These are phyloP conservation scores for Globisporangium barbulae DNA, from an alignment of 352 stramenopile genomes.

Conservation along the genomic window DNA sequence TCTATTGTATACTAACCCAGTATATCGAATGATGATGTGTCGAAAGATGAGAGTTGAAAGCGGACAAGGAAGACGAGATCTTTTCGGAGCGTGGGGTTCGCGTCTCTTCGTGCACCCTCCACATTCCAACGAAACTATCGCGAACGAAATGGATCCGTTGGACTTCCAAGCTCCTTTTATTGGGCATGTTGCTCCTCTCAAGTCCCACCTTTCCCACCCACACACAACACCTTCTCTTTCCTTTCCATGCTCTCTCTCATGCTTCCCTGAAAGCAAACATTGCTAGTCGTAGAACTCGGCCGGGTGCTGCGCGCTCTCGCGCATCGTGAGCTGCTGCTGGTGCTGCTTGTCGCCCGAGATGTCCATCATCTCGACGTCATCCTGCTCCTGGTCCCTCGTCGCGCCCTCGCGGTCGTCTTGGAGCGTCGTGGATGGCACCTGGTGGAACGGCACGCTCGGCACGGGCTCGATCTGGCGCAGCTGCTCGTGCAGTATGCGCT, in stretches of 20 bases:
- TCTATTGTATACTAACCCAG: background rate
- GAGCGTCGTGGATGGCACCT: conserved; percentile 58
- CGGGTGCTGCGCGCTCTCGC: conserved; percentile 50
- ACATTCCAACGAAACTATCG: background rate
- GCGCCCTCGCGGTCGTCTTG: conserved; percentile 47
- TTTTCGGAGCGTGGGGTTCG: background rate
- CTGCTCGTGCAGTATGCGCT: conserved; percentile 92
- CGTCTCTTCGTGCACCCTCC: background rate
- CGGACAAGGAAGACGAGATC: background rate
- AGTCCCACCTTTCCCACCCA: background rate
- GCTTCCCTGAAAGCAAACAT: background rate
- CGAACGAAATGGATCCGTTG: background rate
- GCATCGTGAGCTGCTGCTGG: conserved; percentile 47
- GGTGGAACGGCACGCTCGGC: conserved; percentile 95
- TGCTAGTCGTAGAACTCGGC: conserved; percentile 82
- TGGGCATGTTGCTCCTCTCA: background rate
- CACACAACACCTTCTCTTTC: background rate
- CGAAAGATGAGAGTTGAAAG: background rate
- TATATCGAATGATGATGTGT: background rate
- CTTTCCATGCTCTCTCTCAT: background rate
- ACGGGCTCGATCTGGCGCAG: conserved; percentile 94
- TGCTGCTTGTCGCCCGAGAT: conserved; percentile 59
- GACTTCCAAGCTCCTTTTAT: background rate
- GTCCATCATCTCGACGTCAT: conserved; percentile 65
- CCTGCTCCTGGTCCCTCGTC: conserved; percentile 53